Evolutionary conservation across 371 early-diverging fungal genomes (phyloP).

Genomic region (Mortierella sp.): DNA sequence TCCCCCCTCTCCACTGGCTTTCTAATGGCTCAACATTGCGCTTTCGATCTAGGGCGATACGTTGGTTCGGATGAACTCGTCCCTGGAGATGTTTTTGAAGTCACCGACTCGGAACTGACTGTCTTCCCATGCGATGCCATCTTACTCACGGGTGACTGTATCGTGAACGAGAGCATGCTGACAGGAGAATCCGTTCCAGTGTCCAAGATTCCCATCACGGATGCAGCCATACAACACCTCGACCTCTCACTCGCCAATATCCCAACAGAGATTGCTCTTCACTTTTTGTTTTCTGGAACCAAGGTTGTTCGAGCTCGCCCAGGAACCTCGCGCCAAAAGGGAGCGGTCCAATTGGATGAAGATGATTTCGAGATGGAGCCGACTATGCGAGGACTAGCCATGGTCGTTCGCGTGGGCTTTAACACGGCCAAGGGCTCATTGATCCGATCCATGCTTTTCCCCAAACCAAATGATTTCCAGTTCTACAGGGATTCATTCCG

Average conservation of each 20-base stretch:
- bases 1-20: conserved; percentile 10
- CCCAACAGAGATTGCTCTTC: conserved; percentile 77
- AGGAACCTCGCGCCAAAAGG: conserved; percentile 25
- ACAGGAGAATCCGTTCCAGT: conserved; percentile 93
- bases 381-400: conserved; percentile 69
- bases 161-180: conserved; percentile 99
- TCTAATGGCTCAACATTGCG: conserved; percentile 22
- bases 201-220: conserved; percentile 82
- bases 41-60: conserved; percentile 48
- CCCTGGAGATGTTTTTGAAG: conserved; percentile 95
- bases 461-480: conserved; percentile 93
- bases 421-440: conserved; percentile 97
- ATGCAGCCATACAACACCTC: conserved; percentile 73
- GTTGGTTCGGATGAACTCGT: conserved; percentile 89
- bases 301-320: conserved; percentile 87
- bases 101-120: conserved; percentile 66
- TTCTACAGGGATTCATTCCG: conserved; percentile 97
- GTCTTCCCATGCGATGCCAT: conserved; percentile 96
- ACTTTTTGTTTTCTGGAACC: conserved; percentile 93
- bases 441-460: conserved; percentile 95
- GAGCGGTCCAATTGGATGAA: conserved; percentile 22
- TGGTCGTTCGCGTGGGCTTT: conserved; percentile 96
- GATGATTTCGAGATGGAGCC: conserved; percentile 20
- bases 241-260: conserved; percentile 78
- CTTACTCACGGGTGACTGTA: conserved; percentile 96